These are phyloP conservation scores for Cryptococcus jaspeensis DNA, from an alignment of 1,284 basidiomycete genomes.

Conservation along the genomic window DNA sequence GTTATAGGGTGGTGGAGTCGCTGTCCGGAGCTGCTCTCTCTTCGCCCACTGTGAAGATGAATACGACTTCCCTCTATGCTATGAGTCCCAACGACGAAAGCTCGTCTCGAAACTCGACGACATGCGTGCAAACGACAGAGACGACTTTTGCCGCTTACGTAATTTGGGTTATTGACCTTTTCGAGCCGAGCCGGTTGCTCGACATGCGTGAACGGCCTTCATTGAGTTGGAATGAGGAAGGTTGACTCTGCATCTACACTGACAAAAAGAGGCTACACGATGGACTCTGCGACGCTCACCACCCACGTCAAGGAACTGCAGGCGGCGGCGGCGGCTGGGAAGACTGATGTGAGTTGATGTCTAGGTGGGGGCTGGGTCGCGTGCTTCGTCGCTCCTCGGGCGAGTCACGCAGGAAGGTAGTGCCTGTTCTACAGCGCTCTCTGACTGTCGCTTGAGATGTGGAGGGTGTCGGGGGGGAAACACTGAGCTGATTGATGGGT, in stretches of 20 bases:
- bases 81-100: background rate
- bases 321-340: conserved; percentile 71
- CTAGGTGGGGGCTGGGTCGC: background rate
- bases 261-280: conserved; percentile 4
- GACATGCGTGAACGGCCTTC: background rate
- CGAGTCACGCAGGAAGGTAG: no score
- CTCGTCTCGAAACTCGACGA: background rate
- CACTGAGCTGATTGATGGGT: background rate
- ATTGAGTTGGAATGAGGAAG: background rate
- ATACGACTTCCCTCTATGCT: no score
- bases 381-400: no score
- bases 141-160: background rate
- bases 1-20: background rate
- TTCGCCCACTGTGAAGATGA: background rate
- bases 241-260: background rate
- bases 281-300: conserved; percentile 39
- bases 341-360: conserved; percentile 65
- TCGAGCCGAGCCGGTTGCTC: no score
- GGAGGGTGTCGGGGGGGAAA: no score
- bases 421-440: no score
- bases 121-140: background rate
- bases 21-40: background rate
- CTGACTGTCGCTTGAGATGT: no score
- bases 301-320: conserved; percentile 37
- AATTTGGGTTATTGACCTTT: background rate